Evolutionary conservation across 169 alveolate species (phyloP).

Genomic region (Plasmodium inui): DNA sequence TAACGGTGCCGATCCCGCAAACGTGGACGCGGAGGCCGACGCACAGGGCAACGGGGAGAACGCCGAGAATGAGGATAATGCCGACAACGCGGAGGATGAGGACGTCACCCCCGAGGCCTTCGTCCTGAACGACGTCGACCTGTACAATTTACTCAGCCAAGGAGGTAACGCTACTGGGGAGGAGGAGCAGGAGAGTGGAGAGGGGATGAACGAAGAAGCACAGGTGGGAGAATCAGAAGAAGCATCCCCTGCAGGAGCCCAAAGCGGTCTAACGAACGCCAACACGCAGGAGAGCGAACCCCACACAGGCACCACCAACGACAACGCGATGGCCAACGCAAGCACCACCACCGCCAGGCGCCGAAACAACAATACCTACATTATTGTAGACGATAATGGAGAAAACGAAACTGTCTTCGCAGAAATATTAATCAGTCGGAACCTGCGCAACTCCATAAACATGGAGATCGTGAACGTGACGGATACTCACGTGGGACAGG

Average conservation of each 20-base stretch:
- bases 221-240: too few species aligned
- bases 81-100: background rate
- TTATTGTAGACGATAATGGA: slow-evolving; percentile 49
- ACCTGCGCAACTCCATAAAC: slow-evolving; percentile 19
- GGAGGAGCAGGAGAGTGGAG: background rate
- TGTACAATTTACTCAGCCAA: background rate
- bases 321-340: background rate
- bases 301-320: background rate
- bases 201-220: background rate
- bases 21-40: background rate
- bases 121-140: background rate
- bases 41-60: background rate
- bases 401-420: slow-evolving; percentile 63
- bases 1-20: too few species aligned
- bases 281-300: background rate
- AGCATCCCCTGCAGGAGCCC: too few species aligned
- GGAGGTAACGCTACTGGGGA: background rate
- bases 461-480: slow-evolving; percentile 48
- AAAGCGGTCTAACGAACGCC: background rate
- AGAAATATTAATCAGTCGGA: slow-evolving; percentile 31
- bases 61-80: background rate
- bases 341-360: background rate
- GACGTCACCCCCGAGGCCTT: background rate
- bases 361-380: slow-evolving; percentile 25
- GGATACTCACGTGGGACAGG: slow-evolving; percentile 11